phyloP scores from a whole-genome alignment of 2,329 filamentous ascomycete genomes.

The Aspergillus amoenus region DNA sequence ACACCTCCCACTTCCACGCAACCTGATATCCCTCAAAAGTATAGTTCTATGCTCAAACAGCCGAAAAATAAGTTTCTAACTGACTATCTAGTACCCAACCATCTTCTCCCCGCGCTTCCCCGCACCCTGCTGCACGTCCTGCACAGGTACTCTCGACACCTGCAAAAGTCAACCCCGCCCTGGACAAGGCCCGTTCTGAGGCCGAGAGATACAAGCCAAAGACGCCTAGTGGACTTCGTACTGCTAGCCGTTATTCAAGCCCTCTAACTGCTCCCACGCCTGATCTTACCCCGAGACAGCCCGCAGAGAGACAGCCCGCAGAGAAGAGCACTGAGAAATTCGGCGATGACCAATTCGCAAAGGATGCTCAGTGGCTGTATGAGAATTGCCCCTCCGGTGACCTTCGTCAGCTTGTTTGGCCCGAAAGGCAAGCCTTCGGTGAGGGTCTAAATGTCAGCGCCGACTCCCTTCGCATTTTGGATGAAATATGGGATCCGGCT shows the following conservation, averaged over 20 bases:
- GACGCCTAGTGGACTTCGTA: conserved; percentile 43
- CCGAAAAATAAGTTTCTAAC: conserved; percentile 5
- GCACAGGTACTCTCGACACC: conserved; percentile 19
- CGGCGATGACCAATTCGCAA: conserved; percentile 25
- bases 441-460: conserved; percentile 19
- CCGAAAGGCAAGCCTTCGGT: conserved; percentile 13
- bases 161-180: conserved; percentile 26
- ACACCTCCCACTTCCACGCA: conserved; percentile 8
- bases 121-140: conserved; percentile 14
- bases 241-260: conserved; percentile 30
- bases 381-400: conserved; percentile 26
- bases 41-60: neutral
- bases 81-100: conserved; percentile 6
- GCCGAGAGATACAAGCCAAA: conserved; percentile 46
- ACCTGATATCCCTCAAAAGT: conserved; percentile 14
- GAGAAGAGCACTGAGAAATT: conserved; percentile 13
- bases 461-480: conserved; percentile 12
- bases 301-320: neutral
- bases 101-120: conserved; percentile 15
- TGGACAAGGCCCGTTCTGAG: conserved; percentile 37
- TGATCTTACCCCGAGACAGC: conserved; percentile 8
- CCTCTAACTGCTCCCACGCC: conserved; percentile 20
- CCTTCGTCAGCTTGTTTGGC: conserved; percentile 24
- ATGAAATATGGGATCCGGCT: conserved; percentile 17
- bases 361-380: conserved; percentile 28